Evolutionary conservation across 208 protist genomes (phyloP).

Genomic region (Strigomonas galati): DNA sequence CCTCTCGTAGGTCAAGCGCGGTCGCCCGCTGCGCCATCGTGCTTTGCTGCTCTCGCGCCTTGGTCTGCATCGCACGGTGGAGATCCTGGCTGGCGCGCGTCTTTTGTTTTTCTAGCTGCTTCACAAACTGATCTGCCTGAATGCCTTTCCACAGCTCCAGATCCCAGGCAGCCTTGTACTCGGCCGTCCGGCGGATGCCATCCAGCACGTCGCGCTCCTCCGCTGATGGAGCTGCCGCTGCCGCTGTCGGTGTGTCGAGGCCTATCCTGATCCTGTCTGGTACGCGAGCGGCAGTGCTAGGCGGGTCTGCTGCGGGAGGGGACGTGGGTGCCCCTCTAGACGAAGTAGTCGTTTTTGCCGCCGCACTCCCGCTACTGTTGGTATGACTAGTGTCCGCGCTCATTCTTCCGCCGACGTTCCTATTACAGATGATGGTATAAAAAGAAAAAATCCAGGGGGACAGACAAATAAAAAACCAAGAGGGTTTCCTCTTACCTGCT

Average conservation of each 20-base stretch:
- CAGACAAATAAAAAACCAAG: background rate
- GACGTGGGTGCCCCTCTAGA: no score
- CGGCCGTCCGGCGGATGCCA: constrained; percentile 64
- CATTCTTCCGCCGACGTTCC: background rate
- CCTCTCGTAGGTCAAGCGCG: constrained; percentile 14
- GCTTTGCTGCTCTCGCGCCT: constrained; percentile 26
- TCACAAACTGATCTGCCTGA: constrained; percentile 66
- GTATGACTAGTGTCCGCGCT: constrained; percentile 10
- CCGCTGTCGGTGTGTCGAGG: background rate
- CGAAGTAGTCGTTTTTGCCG: background rate
- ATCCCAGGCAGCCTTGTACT: constrained; percentile 87
- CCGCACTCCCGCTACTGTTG: constrained; percentile 9
- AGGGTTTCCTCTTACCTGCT: no score
- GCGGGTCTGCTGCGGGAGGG: no score
- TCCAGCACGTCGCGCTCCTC: constrained; percentile 8
- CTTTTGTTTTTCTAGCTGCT: constrained; percentile 33
- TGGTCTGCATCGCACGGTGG: constrained; percentile 18
- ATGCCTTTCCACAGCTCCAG: constrained; percentile 86
- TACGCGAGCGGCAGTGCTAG: background rate
- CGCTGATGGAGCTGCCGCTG: background rate
- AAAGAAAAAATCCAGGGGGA: background rate
- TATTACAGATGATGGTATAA: background rate
- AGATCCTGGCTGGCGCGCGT: constrained; percentile 15
- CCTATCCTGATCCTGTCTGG: background rate
- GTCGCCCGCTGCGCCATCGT: constrained; percentile 12